Percentiles rank a stretch among this genome's conserved stretches.
These are phyloP conservation scores for Claviceps pazoutovae DNA, from an alignment of 2,329 filamentous ascomycete species.

Conservation along the genomic window DNA sequence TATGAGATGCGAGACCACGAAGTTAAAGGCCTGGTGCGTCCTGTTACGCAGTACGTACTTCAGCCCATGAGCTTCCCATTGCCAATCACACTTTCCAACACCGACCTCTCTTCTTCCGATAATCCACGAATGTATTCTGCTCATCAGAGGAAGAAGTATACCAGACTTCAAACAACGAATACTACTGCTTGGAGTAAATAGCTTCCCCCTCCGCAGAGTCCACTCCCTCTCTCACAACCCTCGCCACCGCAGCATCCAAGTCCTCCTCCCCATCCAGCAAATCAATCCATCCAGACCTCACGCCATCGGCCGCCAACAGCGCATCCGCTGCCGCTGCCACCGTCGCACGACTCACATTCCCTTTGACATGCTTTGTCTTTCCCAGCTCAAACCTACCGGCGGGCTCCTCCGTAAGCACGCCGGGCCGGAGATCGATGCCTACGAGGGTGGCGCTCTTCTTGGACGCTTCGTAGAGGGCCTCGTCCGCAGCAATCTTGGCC, in stretches of 20 bases:
- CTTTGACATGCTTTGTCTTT: constrained; percentile 24
- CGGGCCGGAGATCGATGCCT: constrained; percentile 41
- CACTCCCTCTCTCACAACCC: constrained; percentile 33
- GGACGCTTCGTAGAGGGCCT: constrained; percentile 36
- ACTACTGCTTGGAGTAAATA: constrained; percentile 13
- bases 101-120: too few relatives aligned
- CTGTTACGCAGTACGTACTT: too few relatives aligned
- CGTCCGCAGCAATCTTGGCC: constrained; percentile 47
- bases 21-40: too few relatives aligned
- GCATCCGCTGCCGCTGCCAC: constrained; percentile 45
- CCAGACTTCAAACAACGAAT: not conserved
- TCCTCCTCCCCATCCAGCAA: constrained; percentile 39
- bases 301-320: constrained; percentile 34
- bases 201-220: constrained; percentile 40
- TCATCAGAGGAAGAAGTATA: not conserved
- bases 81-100: too few relatives aligned
- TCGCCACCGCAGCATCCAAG: constrained; percentile 30
- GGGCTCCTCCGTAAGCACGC: constrained; percentile 32
- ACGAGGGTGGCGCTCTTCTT: constrained; percentile 28
- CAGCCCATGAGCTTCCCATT: too few relatives aligned
- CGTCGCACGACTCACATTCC: constrained; percentile 38
- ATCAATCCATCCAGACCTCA: constrained; percentile 40
- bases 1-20: too few relatives aligned
- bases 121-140: not conserved
- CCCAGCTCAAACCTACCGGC: constrained; percentile 34